phyloP scores from a whole-genome alignment of 495 filamentous ascomycete species.

The Aspergillus nanangensis region DNA sequence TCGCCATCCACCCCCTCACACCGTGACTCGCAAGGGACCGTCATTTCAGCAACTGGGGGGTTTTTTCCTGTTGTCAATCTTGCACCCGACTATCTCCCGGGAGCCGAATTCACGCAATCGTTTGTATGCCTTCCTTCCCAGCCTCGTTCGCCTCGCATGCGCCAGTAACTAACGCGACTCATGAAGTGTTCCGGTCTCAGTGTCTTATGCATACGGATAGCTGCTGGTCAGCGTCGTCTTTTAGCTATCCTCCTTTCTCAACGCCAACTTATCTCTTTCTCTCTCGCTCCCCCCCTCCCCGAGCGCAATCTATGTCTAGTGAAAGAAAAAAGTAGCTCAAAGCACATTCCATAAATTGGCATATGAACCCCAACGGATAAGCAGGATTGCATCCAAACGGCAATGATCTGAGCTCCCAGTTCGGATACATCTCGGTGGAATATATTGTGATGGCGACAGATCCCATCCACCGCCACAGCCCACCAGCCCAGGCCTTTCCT shows the following conservation, averaged over 20 bases:
- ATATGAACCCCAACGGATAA: too few species aligned
- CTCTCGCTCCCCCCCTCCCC: too few species aligned
- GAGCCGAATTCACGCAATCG: too few species aligned
- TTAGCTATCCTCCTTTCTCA: background rate
- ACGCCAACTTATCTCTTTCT: too few species aligned
- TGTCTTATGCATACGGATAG: background rate
- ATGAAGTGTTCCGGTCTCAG: too few species aligned
- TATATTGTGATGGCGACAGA: conserved; percentile 26
- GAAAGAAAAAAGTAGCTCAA: too few species aligned
- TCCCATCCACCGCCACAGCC: conserved; percentile 12
- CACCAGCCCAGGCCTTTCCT: conserved; percentile 46
- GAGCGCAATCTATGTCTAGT: too few species aligned
- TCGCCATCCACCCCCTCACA: background rate
- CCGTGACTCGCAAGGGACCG: background rate
- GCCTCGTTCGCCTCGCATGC: background rate
- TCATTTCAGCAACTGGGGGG: background rate
- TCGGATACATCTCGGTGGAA: background rate
- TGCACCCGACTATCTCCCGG: too few species aligned
- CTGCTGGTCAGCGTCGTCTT: conserved; percentile 1
- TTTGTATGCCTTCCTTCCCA: background rate
- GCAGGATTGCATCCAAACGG: background rate
- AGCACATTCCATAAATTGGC: too few species aligned
- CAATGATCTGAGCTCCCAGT: conserved; percentile 2
- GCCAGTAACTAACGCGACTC: background rate
- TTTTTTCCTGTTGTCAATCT: too few species aligned